phyloP scores from a whole-genome alignment of 176 grass and related monocot species.

The Dendrocalamus sinicus region DNA sequence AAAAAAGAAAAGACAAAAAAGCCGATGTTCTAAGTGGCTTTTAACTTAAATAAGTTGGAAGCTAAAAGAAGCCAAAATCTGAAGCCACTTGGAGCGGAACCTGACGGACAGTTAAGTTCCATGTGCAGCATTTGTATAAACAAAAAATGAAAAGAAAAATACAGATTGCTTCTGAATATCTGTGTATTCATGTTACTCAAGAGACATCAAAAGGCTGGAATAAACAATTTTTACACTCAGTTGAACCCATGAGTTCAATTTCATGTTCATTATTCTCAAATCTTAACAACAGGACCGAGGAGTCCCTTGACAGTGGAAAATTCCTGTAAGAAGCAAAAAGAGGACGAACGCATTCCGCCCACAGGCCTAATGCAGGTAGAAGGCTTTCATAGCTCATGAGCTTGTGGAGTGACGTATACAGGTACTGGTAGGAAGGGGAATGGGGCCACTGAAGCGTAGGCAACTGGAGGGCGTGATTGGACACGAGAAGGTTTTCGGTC shows the following conservation, averaged over 20 bases:
- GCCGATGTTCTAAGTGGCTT: too few species aligned
- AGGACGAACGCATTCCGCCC: neutral
- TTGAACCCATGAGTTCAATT: neutral
- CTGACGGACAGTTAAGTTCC: neutral
- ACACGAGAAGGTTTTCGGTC: conserved; percentile 31
- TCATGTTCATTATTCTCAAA: conserved; percentile 27
- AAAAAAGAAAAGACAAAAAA: too few species aligned
- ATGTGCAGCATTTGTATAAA: neutral
- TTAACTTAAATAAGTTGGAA: too few species aligned
- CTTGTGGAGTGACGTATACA: conserved; percentile 54
- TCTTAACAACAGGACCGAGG: conserved; percentile 23
- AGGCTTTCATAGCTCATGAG: conserved; percentile 50
- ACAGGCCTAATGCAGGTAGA: neutral
- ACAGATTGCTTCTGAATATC: neutral
- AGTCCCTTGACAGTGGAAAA: neutral
- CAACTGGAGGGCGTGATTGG: conserved; percentile 70
- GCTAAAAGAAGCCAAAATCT: too few species aligned
- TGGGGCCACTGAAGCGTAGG: conserved; percentile 85
- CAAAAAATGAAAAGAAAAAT: neutral
- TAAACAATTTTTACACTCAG: conserved; percentile 23
- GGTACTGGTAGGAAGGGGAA: conserved; percentile 91
- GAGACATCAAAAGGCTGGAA: neutral
- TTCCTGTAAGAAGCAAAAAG: conserved; percentile 3
- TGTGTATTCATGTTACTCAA: neutral
- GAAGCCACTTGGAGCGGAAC: too few species aligned